These are phyloP conservation scores for Delonix regia DNA, from an alignment of 306 rosid genomes.

Conservation along the genomic window DNA sequence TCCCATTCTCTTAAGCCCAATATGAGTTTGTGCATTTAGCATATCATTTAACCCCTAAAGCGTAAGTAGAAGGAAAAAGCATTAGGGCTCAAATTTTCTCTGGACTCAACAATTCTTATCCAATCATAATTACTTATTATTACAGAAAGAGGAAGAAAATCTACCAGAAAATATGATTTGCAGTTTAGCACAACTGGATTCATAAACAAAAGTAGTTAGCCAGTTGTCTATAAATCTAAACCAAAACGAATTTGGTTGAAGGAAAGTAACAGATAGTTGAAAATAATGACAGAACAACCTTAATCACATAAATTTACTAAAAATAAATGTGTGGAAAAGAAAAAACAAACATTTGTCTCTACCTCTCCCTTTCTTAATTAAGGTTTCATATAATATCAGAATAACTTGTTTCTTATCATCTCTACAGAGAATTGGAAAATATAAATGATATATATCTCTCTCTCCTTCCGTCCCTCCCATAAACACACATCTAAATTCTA, in stretches of 20 bases:
- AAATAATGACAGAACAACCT: background rate
- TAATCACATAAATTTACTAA: background rate
- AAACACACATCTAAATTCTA: background rate
- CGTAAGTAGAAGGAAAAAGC: background rate
- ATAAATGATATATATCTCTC: background rate
- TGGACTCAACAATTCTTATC: background rate
- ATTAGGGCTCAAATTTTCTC: conserved; percentile 29
- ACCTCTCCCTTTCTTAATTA: background rate
- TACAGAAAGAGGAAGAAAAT: conserved; percentile 25
- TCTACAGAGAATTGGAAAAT: background rate
- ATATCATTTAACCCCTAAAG: conserved; percentile 67
- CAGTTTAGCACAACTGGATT: conserved; percentile 6
- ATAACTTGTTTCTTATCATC: background rate
- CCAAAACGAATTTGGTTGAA: conserved; percentile 5
- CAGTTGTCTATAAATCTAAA: conserved; percentile 24
- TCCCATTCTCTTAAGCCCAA: conserved; percentile 94
- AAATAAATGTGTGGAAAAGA: background rate
- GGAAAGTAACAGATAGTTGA: background rate
- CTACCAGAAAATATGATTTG: conserved; percentile 10
- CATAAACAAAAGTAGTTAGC: conserved; percentile 2
- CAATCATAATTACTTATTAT: conserved; percentile 1
- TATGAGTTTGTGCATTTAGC: conserved; percentile 46
- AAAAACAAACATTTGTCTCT: background rate
- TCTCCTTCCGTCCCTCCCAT: background rate
- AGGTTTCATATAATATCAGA: background rate